phyloP scores from a whole-genome alignment of 2,329 filamentous ascomycete species.

The Trichoderma breve region DNA sequence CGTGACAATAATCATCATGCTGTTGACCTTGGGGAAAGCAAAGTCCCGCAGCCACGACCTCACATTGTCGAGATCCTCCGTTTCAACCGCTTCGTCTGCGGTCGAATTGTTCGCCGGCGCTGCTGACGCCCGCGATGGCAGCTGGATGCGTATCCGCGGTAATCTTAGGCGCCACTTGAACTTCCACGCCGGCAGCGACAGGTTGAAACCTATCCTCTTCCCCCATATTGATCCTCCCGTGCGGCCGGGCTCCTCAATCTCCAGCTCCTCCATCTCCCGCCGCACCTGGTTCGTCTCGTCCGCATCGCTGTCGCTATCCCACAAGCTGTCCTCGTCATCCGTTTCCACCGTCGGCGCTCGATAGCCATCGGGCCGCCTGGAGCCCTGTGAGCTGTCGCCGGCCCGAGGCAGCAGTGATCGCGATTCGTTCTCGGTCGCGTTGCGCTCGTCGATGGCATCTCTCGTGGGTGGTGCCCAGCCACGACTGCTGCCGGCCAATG shows the following conservation, averaged over 20 bases:
- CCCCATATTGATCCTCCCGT: conserved; percentile 47
- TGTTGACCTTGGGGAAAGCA: conserved; percentile 41
- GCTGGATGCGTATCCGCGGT: conserved; percentile 50
- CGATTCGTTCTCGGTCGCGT: conserved; percentile 70
- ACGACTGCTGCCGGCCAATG: conserved; percentile 31
- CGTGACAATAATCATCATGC: conserved; percentile 54
- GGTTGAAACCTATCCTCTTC: conserved; percentile 53
- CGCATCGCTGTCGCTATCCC: conserved; percentile 47
- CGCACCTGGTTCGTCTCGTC: conserved; percentile 66
- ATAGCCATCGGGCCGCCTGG: conserved; percentile 59
- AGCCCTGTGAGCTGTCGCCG: conserved; percentile 37
- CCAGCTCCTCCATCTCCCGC: conserved; percentile 85
- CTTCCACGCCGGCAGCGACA: conserved; percentile 54
- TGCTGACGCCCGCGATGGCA: conserved; percentile 40
- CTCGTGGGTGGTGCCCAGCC: conserved; percentile 33
- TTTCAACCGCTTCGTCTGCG: conserved; percentile 20
- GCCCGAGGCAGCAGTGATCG: conserved; percentile 68
- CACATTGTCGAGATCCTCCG: conserved; percentile 29
- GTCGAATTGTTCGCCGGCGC: conserved; percentile 23
- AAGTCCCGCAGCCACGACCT: conserved; percentile 28
- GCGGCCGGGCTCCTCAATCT: conserved; percentile 67
- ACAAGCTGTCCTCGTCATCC: conserved; percentile 63
- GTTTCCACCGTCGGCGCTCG: conserved; percentile 76
- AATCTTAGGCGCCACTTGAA: conserved; percentile 55
- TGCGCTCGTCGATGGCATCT: conserved; percentile 51